Evolutionary conservation across 2,329 filamentous ascomycete genomes (phyloP), one percentile per base, ranked within the genome.

Genomic region (Didymella pomorum): DNA sequence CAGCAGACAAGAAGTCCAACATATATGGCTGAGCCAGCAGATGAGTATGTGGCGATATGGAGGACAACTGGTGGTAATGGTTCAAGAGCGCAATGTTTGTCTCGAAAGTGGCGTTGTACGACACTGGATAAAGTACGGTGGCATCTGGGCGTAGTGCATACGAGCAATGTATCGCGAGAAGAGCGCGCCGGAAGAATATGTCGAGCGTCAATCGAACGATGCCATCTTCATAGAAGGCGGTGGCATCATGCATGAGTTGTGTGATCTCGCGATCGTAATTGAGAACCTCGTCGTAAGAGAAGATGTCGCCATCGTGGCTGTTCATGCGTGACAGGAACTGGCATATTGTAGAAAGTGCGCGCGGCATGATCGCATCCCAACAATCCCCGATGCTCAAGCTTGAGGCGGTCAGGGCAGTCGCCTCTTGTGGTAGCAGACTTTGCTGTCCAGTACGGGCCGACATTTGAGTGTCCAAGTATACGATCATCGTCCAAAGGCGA

Each of bases 71-170:
- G 16, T 69, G 63, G 21, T 74, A 66, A 46, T 71, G 67, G 2
- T 69, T 65, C 20, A 74, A 66, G 11, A 74, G 55, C 29, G 72
- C 71, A 0, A 76, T 62, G 18, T 68, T 67, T 35, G 64, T 71
- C 51, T 73, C 72, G 8, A 76, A 60, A 20, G 69, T 71, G 20
- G 72, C 70, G 66, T 72, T 74, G 52, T 76, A 75, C 1, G 71
- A 73, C 7, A 63, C 61, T 16, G 69, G 60, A 46, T 68, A 73
- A 4, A 64, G n/a, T 18, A 51, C 43, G 12, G 61, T 56, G 4
- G 69, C 71, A 5, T 68, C 56, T 0, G 60, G 56, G 14, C 62
- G 54, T 11, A 70, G 52, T 3, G 71, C 69, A 52, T 70, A 67
- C 14, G 59, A 55, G 4, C 68, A 65, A 53, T 76, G 71, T 11